Base-by-base conservation (phyloP, 2,329 filamentous ascomycete genomes). In the Microascus cirrosus region DNA sequence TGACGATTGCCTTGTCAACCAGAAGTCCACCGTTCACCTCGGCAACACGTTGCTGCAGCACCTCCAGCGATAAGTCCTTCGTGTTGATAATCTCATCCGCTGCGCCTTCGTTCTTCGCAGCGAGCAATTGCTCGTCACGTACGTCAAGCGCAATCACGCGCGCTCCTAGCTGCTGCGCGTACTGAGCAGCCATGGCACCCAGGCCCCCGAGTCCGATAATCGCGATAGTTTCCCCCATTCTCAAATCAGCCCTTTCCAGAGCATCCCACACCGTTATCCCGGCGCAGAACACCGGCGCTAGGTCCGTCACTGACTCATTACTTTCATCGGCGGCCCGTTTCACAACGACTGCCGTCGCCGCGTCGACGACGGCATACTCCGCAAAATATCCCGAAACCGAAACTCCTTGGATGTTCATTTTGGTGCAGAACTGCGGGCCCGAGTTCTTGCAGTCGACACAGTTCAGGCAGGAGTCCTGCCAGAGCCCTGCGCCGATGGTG, bases 41-140 rank as follows among this genome's bases (percentile, higher is more conserved):
- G 4, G 89, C 88, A 66, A 94, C 84, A 66, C 87, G 89, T 62
- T 84, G 86, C 71, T 97, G 93, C 42, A 92, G 79, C 56, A 91
- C 88, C 62, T 97, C 92, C 1, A 89, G 85, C 64, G 42, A 50
- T 12, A 56, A 11, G 13, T 32, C 22, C 55, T 32, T 52, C 18
- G 48, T 56, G 28, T 56, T 56, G 20, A 39, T 54, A 1, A 28
- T n/a, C 18, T 22, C 48, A 2, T 54, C 51, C 5, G 59, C 56
- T 11, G 57, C 53, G n/a, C 48, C 58, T 32, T 58, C 59, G 5
- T 24, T 32, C 28, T 53, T 52, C 2, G 54, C 34, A 2, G 53
- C 55, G 11, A 25, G 20, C 20, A 60, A 39, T 13, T 56, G 55
- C 52, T 60, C 56, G 11, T 50, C 55, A 18, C 51, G 56, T 6